Conservation (phyloP, 2,329 filamentous ascomycete genomes). For the Elsinoe batatas region DNA sequence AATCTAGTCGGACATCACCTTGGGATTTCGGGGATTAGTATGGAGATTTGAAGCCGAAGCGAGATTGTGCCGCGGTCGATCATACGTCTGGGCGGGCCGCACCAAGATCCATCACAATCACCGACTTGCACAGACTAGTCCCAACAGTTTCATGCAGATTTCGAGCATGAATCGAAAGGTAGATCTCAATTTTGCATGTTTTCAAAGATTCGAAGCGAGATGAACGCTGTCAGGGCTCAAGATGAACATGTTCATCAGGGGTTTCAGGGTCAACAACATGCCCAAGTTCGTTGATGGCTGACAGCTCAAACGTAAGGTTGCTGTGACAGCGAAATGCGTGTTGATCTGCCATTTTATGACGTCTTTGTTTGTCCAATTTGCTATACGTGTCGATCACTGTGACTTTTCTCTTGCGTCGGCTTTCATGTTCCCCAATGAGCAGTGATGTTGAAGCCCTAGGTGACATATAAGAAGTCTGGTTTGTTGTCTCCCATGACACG, state of each 20-base stretch:
- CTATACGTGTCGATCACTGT: not conserved
- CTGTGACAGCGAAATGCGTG: not conserved
- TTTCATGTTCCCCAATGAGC: not conserved
- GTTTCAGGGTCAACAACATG: not conserved
- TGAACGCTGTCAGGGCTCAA: not conserved
- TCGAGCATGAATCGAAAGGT: not conserved
- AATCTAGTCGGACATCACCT: too few species aligned
- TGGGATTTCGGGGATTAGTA: not conserved
- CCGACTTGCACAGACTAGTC: not conserved
- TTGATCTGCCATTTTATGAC: not conserved
- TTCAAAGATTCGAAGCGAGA: not conserved
- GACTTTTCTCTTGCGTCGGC: not conserved
- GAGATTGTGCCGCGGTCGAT: not conserved
- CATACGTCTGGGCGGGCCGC: not conserved
- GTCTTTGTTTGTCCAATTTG: not conserved
- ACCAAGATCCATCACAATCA: not conserved
- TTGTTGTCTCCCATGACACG: constrained; percentile 58
- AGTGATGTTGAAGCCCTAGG: not conserved
- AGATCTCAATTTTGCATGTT: not conserved
- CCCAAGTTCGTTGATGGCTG: not conserved
- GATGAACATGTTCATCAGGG: not conserved
- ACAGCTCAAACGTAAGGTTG: not conserved
- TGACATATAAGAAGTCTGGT: constrained; percentile 25
- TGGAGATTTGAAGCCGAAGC: not conserved
- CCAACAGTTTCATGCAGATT: not conserved